These are phyloP conservation scores for Eimeria nieschulzi DNA, from an alignment of 169 alveolate species.

Conservation along the genomic window DNA sequence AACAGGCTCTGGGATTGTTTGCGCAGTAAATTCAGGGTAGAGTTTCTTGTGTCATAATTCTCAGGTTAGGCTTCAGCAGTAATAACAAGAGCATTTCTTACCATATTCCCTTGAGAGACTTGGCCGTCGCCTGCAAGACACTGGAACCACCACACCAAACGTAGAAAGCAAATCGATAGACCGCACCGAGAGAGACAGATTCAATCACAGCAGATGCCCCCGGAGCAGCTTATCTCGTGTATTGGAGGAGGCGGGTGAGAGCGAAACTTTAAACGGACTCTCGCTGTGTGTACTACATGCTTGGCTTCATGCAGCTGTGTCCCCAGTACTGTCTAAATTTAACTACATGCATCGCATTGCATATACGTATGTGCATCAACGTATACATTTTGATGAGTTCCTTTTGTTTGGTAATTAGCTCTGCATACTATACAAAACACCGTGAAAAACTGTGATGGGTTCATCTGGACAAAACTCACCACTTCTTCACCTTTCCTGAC, in stretches of 20 bases:
- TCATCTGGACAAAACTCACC: slow-evolving; percentile 61
- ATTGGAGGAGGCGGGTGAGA: not conserved
- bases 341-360: not conserved
- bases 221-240: not conserved
- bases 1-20: too few relatives aligned
- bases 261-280: not conserved
- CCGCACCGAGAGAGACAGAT: not conserved
- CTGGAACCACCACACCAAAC: slow-evolving; percentile 62
- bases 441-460: not conserved
- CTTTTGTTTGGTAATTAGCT: not conserved
- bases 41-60: too few relatives aligned
- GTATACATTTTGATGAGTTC: not conserved
- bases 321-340: not conserved
- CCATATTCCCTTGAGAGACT: slow-evolving; percentile 84
- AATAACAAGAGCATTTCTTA: slow-evolving; percentile 41
- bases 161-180: not conserved
- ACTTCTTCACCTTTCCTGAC: slow-evolving; percentile 81
- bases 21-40: too few relatives aligned
- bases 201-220: not conserved
- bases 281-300: too few relatives aligned
- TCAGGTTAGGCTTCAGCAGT: not conserved
- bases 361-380: too few relatives aligned
- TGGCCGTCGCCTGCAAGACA: slow-evolving; percentile 83
- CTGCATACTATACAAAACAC: too few relatives aligned
- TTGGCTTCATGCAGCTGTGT: too few relatives aligned